A percentile compares a stretch with the other conserved stretches of the same genome.
phyloP scores from a whole-genome alignment of 108 stramenopile species.

The Nitzschia sp. region DNA sequence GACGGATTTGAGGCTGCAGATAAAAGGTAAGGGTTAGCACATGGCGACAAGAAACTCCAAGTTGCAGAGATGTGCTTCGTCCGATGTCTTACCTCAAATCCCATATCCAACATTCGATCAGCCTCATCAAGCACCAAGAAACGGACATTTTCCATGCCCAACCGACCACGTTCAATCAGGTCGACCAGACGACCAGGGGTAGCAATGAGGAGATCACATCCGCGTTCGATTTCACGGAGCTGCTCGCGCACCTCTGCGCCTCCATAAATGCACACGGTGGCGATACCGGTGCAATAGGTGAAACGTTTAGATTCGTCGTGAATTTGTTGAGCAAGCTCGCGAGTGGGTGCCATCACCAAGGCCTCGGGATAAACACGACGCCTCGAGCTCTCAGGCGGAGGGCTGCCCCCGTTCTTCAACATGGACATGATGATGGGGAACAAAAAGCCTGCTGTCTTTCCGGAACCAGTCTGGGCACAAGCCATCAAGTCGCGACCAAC shows the following conservation, averaged over 20 bases:
- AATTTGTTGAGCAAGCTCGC: slow-evolving; percentile 98
- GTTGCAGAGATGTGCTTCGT: background rate
- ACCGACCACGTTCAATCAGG: slow-evolving; percentile 89
- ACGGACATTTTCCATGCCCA: slow-evolving; percentile 81
- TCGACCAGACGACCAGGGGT: slow-evolving; percentile 98
- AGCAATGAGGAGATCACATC: slow-evolving; percentile 95
- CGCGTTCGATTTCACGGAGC: slow-evolving; percentile 79
- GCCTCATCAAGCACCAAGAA: slow-evolving; percentile 97
- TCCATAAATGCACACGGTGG: slow-evolving; percentile 93
- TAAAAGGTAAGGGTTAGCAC: background rate
- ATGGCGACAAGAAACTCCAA: background rate
- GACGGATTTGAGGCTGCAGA: slow-evolving; percentile 79
- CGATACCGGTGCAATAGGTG: slow-evolving; percentile 94
- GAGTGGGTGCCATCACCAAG: slow-evolving; percentile 95
- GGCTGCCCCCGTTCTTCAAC: slow-evolving; percentile 78
- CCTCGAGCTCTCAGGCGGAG: slow-evolving; percentile 49
- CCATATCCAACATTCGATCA: slow-evolving; percentile 99
- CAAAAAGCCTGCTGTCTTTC: slow-evolving; percentile 98
- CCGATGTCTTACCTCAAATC: slow-evolving; percentile 69
- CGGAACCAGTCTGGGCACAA: slow-evolving; percentile 94
- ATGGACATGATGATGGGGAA: slow-evolving; percentile 96
- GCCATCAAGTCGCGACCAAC: slow-evolving; percentile 95
- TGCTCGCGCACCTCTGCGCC: slow-evolving; percentile 96
- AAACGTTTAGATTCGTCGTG: slow-evolving; percentile 96
- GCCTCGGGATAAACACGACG: slow-evolving; percentile 79